A percentile compares a stretch with the other conserved stretches of the same genome.
phyloP scores from a whole-genome alignment of 805 yeast species.

The Saccharomycopsis olivae region DNA sequence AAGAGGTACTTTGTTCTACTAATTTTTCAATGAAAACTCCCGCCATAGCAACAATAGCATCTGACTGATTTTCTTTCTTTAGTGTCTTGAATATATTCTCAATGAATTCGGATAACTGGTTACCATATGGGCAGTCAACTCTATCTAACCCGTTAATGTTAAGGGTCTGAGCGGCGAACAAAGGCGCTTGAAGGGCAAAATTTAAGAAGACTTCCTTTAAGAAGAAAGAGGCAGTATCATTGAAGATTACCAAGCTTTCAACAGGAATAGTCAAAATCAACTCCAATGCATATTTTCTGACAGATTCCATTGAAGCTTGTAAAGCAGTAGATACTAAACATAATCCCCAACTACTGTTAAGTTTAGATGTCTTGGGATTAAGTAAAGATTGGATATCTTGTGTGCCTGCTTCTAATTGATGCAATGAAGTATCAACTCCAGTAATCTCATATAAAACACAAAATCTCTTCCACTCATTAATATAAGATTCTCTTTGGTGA shows the following conservation, averaged over 20 bases:
- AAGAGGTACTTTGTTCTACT: slow-evolving; percentile 37
- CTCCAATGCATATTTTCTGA: slow-evolving; percentile 50
- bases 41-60: background rate
- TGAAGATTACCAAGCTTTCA: slow-evolving; percentile 36
- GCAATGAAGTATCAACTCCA: slow-evolving; percentile 76
- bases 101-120: slow-evolving; percentile 37
- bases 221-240: slow-evolving; percentile 26
- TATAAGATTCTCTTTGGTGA: slow-evolving; percentile 22
- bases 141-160: slow-evolving; percentile 29
- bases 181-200: slow-evolving; percentile 50
- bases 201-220: slow-evolving; percentile 40
- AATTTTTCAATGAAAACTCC: slow-evolving; percentile 27
- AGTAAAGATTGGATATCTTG: slow-evolving; percentile 35
- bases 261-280: slow-evolving; percentile 43
- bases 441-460: slow-evolving; percentile 69
- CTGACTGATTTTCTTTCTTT: slow-evolving; percentile 10
- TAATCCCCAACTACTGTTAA: slow-evolving; percentile 65
- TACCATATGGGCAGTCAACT: slow-evolving; percentile 49
- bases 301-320: slow-evolving; percentile 66
- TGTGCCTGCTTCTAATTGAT: slow-evolving; percentile 73
- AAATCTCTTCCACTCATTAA: slow-evolving; percentile 59
- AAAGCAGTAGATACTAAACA: slow-evolving; percentile 68
- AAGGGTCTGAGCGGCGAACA: slow-evolving; percentile 31
- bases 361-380: slow-evolving; percentile 29
- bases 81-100: slow-evolving; percentile 24